Conservation (phyloP, 495 filamentous ascomycete genomes). For the Parathielavia hyrcaniae region DNA sequence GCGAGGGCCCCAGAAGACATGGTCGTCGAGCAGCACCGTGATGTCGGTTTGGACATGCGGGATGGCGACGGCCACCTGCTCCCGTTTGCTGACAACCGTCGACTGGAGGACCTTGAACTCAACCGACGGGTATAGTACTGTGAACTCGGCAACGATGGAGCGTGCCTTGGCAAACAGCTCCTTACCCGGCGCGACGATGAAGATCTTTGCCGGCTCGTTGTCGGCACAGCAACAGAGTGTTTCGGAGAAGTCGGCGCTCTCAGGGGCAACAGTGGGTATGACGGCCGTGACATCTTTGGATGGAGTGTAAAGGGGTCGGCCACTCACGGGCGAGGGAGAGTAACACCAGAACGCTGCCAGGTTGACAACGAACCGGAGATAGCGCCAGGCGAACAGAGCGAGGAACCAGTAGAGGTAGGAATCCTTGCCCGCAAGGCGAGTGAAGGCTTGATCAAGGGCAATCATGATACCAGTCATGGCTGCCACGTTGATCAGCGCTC, state of each 20-base stretch:
- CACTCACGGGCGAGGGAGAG: conserved; percentile 31
- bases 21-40: conserved; percentile 48
- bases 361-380: conserved; percentile 45
- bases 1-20: conserved; percentile 47
- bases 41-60: conserved; percentile 41
- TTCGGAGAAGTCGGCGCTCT: conserved; percentile 30
- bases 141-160: conserved; percentile 11
- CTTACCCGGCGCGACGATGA: conserved; percentile 35
- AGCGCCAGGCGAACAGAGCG: conserved; percentile 33
- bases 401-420: conserved; percentile 22
- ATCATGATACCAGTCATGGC: neutral
- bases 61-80: conserved; percentile 43
- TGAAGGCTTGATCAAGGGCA: neutral
- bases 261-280: conserved; percentile 46
- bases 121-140: conserved; percentile 10
- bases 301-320: conserved; percentile 33
- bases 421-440: neutral
- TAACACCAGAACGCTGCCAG: conserved; percentile 43
- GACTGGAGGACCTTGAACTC: conserved; percentile 23
- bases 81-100: conserved; percentile 42
- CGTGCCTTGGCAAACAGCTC: conserved; percentile 18
- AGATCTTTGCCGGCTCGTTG: conserved; percentile 32
- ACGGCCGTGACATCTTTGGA: conserved; percentile 49
- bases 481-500: neutral
- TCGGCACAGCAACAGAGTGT: conserved; percentile 30